Evolutionary conservation across 371 early-diverging fungal species (phyloP).

Genomic region (Syncephalastrum monosporum): DNA sequence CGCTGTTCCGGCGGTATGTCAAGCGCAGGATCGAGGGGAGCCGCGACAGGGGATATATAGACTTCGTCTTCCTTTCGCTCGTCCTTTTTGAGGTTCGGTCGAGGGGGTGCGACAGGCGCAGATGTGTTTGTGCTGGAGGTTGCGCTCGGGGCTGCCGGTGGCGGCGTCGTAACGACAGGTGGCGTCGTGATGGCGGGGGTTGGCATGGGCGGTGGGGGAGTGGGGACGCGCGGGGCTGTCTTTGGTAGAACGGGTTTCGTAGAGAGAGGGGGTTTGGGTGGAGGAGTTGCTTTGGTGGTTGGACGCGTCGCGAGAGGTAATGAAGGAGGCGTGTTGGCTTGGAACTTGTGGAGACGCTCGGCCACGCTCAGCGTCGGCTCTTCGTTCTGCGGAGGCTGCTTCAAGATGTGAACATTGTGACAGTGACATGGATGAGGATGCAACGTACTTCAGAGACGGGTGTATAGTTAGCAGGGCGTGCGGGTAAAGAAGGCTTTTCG

Average conservation of each 20-base stretch:
- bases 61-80: constrained; percentile 10
- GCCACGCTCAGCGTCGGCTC: constrained; percentile 15
- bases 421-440: constrained; percentile 2
- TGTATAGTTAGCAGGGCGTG: constrained; percentile 14
- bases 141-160: background rate
- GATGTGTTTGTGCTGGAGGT: background rate
- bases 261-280: constrained; percentile 27
- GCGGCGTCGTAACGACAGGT: background rate
- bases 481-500: constrained; percentile 16
- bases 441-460: background rate
- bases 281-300: constrained; percentile 9
- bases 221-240: background rate
- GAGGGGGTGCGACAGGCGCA: constrained; percentile 15
- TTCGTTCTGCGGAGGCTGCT: background rate
- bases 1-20: constrained; percentile 25
- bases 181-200: background rate
- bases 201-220: background rate
- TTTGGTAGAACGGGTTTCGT: constrained; percentile 17
- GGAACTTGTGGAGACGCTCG: constrained; percentile 15
- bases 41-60: constrained; percentile 22
- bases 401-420: background rate
- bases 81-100: constrained; percentile 11
- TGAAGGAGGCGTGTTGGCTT: constrained; percentile 1
- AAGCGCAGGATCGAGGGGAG: constrained; percentile 40
- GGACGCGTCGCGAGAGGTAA: background rate